Conservation (phyloP, 768 basidiomycete genomes). For the Termitomyces sp. region DNA sequence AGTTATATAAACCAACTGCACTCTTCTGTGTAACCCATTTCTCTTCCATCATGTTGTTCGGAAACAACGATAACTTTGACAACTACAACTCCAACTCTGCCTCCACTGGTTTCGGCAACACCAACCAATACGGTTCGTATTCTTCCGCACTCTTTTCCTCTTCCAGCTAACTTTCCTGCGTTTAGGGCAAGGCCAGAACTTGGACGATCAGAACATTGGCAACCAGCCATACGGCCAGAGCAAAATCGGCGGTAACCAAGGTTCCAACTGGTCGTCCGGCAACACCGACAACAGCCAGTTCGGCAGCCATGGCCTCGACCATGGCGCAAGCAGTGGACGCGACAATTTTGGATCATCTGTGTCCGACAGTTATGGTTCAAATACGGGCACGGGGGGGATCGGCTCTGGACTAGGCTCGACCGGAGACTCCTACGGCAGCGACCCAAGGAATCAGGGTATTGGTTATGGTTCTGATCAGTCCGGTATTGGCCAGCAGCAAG, state of each 20-base stretch:
- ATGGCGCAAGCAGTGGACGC: constrained; percentile 1
- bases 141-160: too few relatives aligned
- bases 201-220: neutral
- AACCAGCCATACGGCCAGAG: neutral
- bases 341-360: constrained; percentile 12
- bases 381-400: constrained; percentile 2
- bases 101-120: constrained; percentile 2
- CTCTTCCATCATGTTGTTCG: constrained; percentile 13
- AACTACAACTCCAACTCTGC: constrained; percentile 8
- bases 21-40: neutral
- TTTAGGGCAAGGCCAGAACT: constrained; percentile 3
- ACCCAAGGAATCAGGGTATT: neutral
- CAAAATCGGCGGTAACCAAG: neutral
- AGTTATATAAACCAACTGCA: constrained; percentile 7
- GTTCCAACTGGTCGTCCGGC: constrained; percentile 1
- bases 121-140: constrained; percentile 2
- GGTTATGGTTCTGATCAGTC: neutral
- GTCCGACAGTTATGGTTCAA: constrained; percentile 8
- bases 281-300: neutral
- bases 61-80: constrained; percentile 6
- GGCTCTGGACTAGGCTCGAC: constrained; percentile 4
- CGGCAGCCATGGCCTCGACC: neutral
- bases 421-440: neutral
- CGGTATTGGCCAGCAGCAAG: neutral
- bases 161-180: neutral